Conservation (phyloP, 345 rosid species). For the Angophora floribunda region DNA sequence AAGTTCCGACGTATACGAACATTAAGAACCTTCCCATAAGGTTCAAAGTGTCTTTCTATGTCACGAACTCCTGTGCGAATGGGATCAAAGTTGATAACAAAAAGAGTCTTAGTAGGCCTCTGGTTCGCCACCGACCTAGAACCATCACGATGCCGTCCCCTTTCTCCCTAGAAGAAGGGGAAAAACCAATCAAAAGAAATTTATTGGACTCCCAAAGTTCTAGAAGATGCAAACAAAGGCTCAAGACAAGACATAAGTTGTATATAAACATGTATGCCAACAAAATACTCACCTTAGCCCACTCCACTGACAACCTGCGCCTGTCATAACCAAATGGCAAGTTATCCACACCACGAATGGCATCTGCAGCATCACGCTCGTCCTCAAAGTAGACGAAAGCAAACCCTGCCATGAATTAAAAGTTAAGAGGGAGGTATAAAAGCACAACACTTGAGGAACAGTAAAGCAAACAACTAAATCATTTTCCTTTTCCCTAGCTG, state of each 20-base stretch:
- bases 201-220: neutral
- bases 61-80: constrained; percentile 60
- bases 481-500: constrained; percentile 18
- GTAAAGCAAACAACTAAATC: constrained; percentile 18
- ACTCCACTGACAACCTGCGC: constrained; percentile 68
- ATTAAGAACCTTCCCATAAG: constrained; percentile 62
- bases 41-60: constrained; percentile 68
- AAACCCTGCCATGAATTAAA: constrained; percentile 42
- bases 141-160: constrained; percentile 62
- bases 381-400: constrained; percentile 90
- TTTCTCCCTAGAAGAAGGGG: constrained; percentile 44
- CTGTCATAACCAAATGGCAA: constrained; percentile 65
- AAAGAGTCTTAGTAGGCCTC: constrained; percentile 85
- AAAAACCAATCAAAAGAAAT: neutral
- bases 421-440: constrained; percentile 2
- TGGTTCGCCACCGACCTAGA: constrained; percentile 34
- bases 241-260: neutral
- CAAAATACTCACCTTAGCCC: constrained; percentile 57
- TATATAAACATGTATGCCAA: neutral
- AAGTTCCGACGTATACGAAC: constrained; percentile 71
- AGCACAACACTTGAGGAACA: neutral
- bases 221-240: neutral
- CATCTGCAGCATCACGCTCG: constrained; percentile 82
- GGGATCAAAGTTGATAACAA: constrained; percentile 83
- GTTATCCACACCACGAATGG: constrained; percentile 63